A percentile compares a stretch with the other conserved stretches of the same genome.
Evolutionary conservation across 495 filamentous ascomycete genomes (phyloP).

Genomic region (Filosporella fistucella): DNA sequence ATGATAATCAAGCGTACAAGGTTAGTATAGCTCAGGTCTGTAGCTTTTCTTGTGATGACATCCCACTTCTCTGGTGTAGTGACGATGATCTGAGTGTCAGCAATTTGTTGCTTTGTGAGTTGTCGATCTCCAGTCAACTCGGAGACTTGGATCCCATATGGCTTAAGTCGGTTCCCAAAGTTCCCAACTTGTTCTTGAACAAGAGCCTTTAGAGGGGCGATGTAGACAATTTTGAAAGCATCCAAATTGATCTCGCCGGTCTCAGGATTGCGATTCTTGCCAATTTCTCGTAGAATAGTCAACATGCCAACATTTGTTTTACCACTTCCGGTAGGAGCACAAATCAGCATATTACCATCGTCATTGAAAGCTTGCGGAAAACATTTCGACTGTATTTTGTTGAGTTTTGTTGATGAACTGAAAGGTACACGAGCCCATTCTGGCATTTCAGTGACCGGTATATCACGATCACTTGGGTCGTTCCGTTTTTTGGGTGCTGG

Average conservation of each 20-base stretch:
- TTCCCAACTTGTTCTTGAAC: conserved; percentile 98
- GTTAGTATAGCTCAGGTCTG: conserved; percentile 94
- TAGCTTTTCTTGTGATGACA: conserved; percentile 97
- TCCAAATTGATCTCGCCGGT: conserved; percentile 91
- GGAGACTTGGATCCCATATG: conserved; percentile 86
- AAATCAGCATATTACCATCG: conserved; percentile 96
- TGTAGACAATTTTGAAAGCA: conserved; percentile 96
- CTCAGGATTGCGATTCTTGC: conserved; percentile 82
- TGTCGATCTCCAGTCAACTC: conserved; percentile 97
- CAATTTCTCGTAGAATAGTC: conserved; percentile 91
- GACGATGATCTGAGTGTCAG: conserved; percentile 97
- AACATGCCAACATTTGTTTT: conserved; percentile 99
- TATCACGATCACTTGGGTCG: conserved; percentile 73
- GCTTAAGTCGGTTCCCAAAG: conserved; percentile 84
- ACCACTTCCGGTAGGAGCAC: conserved; percentile 93
- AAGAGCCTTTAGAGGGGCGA: conserved; percentile 89
- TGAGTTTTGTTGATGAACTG: conserved; percentile 70
- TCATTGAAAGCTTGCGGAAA: conserved; percentile 88
- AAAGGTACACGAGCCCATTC: conserved; percentile 90
- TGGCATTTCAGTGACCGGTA: conserved; percentile 81
- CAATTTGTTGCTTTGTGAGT: conserved; percentile 97
- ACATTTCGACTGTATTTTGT: conserved; percentile 92
- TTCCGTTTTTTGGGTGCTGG: conserved; percentile 80
- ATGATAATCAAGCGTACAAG: conserved; percentile 93
- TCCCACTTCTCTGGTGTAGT: conserved; percentile 99